Base-by-base conservation (phyloP, 1,284 basidiomycete genomes). In the Ceratobasidium sp. region DNA sequence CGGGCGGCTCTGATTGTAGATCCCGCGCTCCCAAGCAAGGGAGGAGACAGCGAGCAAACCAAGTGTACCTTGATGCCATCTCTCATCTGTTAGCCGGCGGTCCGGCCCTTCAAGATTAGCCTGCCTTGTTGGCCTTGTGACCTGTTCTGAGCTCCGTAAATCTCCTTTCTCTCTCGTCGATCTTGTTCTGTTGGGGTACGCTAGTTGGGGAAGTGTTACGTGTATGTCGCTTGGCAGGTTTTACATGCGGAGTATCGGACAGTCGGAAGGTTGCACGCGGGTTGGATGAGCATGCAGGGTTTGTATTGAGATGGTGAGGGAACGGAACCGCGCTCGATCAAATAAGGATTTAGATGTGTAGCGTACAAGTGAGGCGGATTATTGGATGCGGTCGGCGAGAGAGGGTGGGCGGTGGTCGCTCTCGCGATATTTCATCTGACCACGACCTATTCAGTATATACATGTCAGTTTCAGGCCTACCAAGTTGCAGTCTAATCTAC, bases 381-480 rank as follows among this genome's bases (percentile, higher is more conserved):
- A 44, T 44, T 60, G 18, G 40, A 60, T 60, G 18, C 58, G 58
- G 58, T 60, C 40, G 12, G 40, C 58, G 21, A 60, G 58, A 44
- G 46, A 49, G 5, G 59, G 42, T 42, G 38, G 58, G 9, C 54
- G 54, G 12, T 49, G n/a, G 28, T 75, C 75, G 25, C 66, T 72
- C n/a, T 74, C 75, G 33, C 72, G 60, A 40, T 54, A 75, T 60
- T 72, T 73, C 75, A 75, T 75, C 30, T 62, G 66, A 11, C 75
- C 75, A 12, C 75, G 75, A 11, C 75, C 75, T 75, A 46, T 12
- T n/a, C 12, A 25, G 36, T 21, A 28, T 61, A n/a, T 18, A 40
- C 44, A 46, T 16, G 59, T 61, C 25, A 48, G 36, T 23, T 25
- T 33, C 30, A 33, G 30, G 2, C 30, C 2, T 33, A 33, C 30